Conservation (phyloP, 805 yeast genomes). For the Candida ovalis region DNA sequence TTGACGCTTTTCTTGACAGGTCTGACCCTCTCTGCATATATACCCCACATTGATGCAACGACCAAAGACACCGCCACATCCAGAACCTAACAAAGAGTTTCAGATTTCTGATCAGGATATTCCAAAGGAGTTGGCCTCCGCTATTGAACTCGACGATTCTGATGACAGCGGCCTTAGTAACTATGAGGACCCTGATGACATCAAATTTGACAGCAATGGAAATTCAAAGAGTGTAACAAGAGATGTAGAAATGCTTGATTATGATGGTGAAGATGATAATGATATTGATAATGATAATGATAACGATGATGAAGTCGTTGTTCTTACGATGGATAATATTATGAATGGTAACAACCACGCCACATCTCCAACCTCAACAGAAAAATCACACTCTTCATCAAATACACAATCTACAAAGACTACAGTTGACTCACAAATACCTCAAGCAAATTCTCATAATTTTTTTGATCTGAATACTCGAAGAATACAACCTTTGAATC, state of each 20-base stretch:
- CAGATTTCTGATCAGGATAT: constrained; percentile 15
- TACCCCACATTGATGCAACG: constrained; percentile 3
- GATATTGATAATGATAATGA: constrained; percentile 18
- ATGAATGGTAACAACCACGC: constrained; percentile 9
- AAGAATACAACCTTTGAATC: constrained; percentile 22
- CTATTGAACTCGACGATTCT: constrained; percentile 20
- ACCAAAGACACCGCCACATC: constrained; percentile 28
- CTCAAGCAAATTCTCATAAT: constrained; percentile 5
- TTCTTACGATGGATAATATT: constrained; percentile 19
- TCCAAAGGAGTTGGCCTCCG: constrained; percentile 22
- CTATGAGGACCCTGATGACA: not conserved
- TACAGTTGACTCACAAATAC: not conserved
- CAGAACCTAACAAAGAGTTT: constrained; percentile 27
- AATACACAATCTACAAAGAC: not conserved
- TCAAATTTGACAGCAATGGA: constrained; percentile 2
- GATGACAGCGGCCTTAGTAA: not conserved
- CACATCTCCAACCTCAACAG: not conserved
- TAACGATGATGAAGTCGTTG: constrained; percentile 18
- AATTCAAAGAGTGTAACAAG: not conserved
- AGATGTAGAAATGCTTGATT: constrained; percentile 3
- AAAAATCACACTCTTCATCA: not conserved
- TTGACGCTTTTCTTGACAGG: too few species aligned
- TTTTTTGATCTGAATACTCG: constrained; percentile 16
- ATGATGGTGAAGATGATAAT: constrained; percentile 14
- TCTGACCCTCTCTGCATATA: too few species aligned